Base-by-base conservation (phyloP, 148 eudicot species). In the Heliosperma pusillum region DNA sequence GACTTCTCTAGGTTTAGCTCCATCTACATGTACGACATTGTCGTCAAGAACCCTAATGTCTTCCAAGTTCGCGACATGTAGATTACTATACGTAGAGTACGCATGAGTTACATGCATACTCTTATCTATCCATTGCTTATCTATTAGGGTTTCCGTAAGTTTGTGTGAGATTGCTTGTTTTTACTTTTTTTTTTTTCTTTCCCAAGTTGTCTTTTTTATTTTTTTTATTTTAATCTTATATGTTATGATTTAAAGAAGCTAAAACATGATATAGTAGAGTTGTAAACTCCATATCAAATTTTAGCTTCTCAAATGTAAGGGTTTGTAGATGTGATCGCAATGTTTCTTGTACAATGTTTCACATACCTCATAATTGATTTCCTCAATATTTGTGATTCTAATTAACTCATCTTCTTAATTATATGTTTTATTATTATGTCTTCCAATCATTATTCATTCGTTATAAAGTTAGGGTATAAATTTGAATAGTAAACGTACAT, bases 51-150 rank as follows among this genome's bases (percentile, higher is more conserved):
- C 77, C 90, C 90, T 68, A 83, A 83, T 47, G 33, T 85, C 71
- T 87, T 87, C 80, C 90, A 87, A 40, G 88, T 87, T 72, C 83
- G 85, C n/a, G 90, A 87, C 65, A 62, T 33, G 36, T 87, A 83
- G 70, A 24, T 6, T 29, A 24, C n/a, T n/a, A n/a, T n/a, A n/a
- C n/a, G 13, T 15, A 15, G 19, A 36, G 33, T 29, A 36, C 55
- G 59, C 50, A 40, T 73, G 53, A 10, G 10, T 44, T 70, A 70
- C 74, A 26, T 44, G 27, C 60, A 53, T 70, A 45, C 22, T 45
- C 11, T 58, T 45, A 24, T 10, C 0, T 47, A 44, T 7, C 7
- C 0, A 10, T 60, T 8, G 7, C 20, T 74, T 6, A 3, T 4
- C 36, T 9, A 30, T 33, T 74, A 74, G 76, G 69, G 69, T 45